phyloP scores from a whole-genome alignment of 2,329 filamentous ascomycete species.

The Helicocarpus griseus region DNA sequence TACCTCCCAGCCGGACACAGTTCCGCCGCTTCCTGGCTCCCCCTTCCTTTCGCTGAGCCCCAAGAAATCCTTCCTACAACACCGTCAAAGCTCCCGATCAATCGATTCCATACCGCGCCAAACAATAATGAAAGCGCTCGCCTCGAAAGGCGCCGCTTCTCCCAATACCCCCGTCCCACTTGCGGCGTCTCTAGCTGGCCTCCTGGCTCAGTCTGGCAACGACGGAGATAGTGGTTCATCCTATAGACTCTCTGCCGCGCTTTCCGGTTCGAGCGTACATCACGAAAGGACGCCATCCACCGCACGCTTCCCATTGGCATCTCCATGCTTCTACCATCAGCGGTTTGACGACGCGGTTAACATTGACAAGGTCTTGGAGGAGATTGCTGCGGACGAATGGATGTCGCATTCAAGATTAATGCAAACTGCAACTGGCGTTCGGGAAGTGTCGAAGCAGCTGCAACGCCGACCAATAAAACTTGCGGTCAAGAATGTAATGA shows the following conservation, averaged over 20 bases:
- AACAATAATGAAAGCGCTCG: conserved; percentile 73
- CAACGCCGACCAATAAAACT: conserved; percentile 86
- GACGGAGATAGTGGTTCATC: conserved; percentile 19
- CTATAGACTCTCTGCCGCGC: conserved; percentile 53
- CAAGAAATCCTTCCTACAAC: conserved; percentile 27
- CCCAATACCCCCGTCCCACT: conserved; percentile 53
- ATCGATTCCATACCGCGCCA: conserved; percentile 63
- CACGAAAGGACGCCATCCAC: conserved; percentile 36
- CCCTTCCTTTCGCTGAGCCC: conserved; percentile 25
- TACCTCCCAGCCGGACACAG: conserved; percentile 10
- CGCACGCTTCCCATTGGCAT: conserved; percentile 60
- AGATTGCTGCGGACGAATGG: conserved; percentile 77
- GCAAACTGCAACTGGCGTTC: conserved; percentile 88
- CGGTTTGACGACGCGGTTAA: conserved; percentile 94
- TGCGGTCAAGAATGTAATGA: conserved; percentile 91
- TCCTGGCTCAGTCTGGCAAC: conserved; percentile 5
- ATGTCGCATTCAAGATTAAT: conserved; percentile 90
- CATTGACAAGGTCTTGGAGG: conserved; percentile 86
- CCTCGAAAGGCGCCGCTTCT: conserved; percentile 39
- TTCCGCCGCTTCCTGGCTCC: not conserved
- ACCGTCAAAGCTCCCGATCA: conserved; percentile 45
- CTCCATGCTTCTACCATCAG: conserved; percentile 96
- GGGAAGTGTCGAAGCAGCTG: conserved; percentile 91
- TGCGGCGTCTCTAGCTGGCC: conserved; percentile 43
- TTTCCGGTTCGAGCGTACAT: conserved; percentile 39